These are phyloP conservation scores for Fraxinus albicans DNA, from an alignment of 305 asterid species.

Conservation along the genomic window DNA sequence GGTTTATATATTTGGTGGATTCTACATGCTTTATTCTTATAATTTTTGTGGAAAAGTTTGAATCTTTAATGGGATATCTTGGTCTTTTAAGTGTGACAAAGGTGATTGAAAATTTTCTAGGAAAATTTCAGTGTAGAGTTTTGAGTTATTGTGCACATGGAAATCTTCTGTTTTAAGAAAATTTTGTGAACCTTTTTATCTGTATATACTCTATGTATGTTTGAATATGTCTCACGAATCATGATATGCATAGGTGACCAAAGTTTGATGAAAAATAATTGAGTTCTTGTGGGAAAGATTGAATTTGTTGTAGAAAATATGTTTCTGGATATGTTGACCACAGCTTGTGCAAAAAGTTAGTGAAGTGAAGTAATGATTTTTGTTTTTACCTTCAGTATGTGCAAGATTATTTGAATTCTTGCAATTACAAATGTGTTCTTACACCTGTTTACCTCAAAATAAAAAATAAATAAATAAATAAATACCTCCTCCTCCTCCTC, in stretches of 20 bases:
- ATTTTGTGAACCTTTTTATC: background rate
- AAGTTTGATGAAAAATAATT: background rate
- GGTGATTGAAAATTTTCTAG: background rate
- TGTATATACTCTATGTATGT: background rate
- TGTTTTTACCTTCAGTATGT: background rate
- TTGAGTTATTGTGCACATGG: background rate
- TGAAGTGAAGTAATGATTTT: background rate
- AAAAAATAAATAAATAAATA: no score
- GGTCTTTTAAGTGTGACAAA: background rate
- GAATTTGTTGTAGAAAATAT: background rate
- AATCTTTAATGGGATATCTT: slow-evolving; percentile 17
- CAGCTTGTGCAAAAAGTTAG: background rate
- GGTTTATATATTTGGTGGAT: background rate
- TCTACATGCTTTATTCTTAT: background rate
- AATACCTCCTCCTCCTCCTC: no score
- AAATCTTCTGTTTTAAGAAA: background rate
- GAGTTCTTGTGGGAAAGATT: slow-evolving; percentile 2
- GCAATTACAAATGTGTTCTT: background rate
- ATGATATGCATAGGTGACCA: background rate
- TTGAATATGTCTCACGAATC: background rate
- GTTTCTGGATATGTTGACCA: background rate
- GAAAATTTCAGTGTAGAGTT: background rate
- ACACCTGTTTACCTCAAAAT: background rate
- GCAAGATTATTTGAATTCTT: background rate
- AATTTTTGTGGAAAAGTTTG: background rate